Conservation (phyloP, 176 grass and related monocot species). For the Carex scoparia region DNA sequence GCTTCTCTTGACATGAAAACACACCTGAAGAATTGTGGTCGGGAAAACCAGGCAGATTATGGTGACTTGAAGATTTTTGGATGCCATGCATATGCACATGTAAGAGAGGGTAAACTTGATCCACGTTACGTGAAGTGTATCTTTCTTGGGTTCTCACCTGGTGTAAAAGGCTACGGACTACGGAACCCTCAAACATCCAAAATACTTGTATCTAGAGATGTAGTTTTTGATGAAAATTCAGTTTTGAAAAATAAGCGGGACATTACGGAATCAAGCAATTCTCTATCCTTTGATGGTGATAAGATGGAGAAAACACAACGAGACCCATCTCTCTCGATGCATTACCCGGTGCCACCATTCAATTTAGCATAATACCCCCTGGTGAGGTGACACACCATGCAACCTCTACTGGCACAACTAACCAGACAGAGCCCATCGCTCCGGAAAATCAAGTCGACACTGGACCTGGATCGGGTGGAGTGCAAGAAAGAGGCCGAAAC, state of each 20-base stretch:
- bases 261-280: no score
- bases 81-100: background rate
- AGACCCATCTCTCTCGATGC: no score
- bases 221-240: background rate
- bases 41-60: background rate
- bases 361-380: no score
- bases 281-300: no score
- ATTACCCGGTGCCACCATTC: no score
- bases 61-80: background rate
- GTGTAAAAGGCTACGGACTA: background rate
- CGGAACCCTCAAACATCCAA: background rate
- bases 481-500: no score
- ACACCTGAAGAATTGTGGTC: background rate
- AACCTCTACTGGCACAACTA: no score
- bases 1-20: background rate
- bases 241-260: background rate
- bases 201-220: background rate
- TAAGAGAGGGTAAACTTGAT: background rate
- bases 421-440: no score
- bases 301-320: no score
- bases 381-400: no score
- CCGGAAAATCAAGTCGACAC: no score
- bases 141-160: background rate
- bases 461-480: no score
- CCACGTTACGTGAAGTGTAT: background rate